These are phyloP conservation scores for Boletellus deceptivus DNA, from an alignment of 1,284 basidiomycete species.

Conservation along the genomic window DNA sequence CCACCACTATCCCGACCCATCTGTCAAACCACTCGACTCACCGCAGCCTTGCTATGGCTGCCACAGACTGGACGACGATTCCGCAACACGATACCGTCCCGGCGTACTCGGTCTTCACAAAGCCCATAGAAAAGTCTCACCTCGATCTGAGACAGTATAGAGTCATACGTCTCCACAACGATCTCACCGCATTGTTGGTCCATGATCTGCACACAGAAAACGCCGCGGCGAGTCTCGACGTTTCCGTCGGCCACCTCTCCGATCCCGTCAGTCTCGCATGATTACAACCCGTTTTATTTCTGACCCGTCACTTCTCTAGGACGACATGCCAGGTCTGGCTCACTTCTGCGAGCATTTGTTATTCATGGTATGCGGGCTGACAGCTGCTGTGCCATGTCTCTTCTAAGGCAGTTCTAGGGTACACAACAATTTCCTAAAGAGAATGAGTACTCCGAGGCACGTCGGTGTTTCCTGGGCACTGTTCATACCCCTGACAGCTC, in stretches of 20 bases:
- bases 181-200: slow-evolving; percentile 82
- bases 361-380: slow-evolving; percentile 73
- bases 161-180: slow-evolving; percentile 84
- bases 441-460: slow-evolving; percentile 87
- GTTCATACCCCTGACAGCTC: not conserved
- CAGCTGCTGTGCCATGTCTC: not conserved
- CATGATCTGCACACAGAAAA: slow-evolving; percentile 91
- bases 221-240: slow-evolving; percentile 92
- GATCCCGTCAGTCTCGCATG: slow-evolving; percentile 74
- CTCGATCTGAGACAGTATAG: slow-evolving; percentile 80
- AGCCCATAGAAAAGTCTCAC: slow-evolving; percentile 70
- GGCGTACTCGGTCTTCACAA: slow-evolving; percentile 56
- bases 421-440: slow-evolving; percentile 84
- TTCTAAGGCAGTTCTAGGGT: slow-evolving; percentile 47
- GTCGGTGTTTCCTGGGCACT: slow-evolving; percentile 3
- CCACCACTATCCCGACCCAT: not conserved
- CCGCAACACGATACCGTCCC: slow-evolving; percentile 31
- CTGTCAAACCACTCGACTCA: not conserved
- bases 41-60: slow-evolving; percentile 25
- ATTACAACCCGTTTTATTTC: not conserved
- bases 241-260: slow-evolving; percentile 91
- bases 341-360: slow-evolving; percentile 95
- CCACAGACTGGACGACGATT: slow-evolving; percentile 21
- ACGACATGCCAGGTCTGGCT: slow-evolving; percentile 85
- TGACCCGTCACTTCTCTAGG: slow-evolving; percentile 38